phyloP scores from a whole-genome alignment of 805 yeast species.

The Barnettozyma sucrosica region DNA sequence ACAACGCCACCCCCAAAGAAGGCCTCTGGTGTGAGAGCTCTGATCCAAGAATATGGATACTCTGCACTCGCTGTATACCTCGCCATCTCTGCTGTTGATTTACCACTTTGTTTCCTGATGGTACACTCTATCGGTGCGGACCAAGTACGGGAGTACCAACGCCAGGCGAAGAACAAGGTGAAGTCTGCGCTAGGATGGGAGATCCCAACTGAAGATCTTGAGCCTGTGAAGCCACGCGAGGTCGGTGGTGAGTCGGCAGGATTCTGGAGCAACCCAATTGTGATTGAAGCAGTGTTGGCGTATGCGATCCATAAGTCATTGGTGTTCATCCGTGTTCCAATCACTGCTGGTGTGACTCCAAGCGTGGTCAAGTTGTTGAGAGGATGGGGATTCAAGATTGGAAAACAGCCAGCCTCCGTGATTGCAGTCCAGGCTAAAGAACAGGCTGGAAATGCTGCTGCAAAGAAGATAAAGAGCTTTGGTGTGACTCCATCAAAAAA shows the following conservation, averaged over 20 bases:
- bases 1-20: conserved; percentile 12
- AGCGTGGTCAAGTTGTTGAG: conserved; percentile 58
- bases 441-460: conserved; percentile 32
- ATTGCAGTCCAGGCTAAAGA: conserved; percentile 31
- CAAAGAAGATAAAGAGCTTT: conserved; percentile 37
- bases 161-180: conserved; percentile 43
- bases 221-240: conserved; percentile 9
- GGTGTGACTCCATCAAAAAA: conserved; percentile 46
- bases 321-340: conserved; percentile 76
- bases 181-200: conserved; percentile 49
- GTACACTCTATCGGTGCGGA: conserved; percentile 91
- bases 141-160: conserved; percentile 61
- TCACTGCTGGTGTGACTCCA: conserved; percentile 92
- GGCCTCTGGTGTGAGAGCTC: conserved; percentile 40
- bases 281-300: conserved; percentile 86
- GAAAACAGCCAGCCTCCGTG: conserved; percentile 41
- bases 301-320: conserved; percentile 90
- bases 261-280: conserved; percentile 36
- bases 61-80: conserved; percentile 84
- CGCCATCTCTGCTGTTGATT: conserved; percentile 65
- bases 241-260: conserved; percentile 10
- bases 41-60: conserved; percentile 84
- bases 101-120: conserved; percentile 73
- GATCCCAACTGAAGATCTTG: conserved; percentile 34
- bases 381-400: conserved; percentile 76